These are phyloP conservation scores for Fusarium sp. DNA, from an alignment of 2,329 filamentous ascomycete species.

Conservation along the genomic window DNA sequence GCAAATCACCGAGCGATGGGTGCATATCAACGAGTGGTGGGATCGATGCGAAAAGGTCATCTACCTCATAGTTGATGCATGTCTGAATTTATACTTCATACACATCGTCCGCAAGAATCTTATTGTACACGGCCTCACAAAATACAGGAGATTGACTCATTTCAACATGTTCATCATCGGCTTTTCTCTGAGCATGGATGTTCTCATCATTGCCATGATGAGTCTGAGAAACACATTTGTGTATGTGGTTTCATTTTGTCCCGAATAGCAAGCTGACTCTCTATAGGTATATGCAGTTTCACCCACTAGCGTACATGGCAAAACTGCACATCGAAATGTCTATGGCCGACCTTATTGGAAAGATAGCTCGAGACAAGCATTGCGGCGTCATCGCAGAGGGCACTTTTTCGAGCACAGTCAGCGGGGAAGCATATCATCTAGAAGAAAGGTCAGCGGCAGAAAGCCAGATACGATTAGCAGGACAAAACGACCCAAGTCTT, in stretches of 20 bases:
- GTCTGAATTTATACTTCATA: conserved; percentile 44
- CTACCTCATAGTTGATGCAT: conserved; percentile 43
- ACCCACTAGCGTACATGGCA: conserved; percentile 63
- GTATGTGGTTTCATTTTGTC: conserved; percentile 13
- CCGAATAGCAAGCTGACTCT: not conserved
- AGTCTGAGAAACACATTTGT: conserved; percentile 45
- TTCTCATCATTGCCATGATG: conserved; percentile 46
- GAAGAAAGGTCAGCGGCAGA: conserved; percentile 6
- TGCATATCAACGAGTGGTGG: conserved; percentile 45
- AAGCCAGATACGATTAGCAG: conserved; percentile 8
- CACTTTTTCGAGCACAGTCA: conserved; percentile 31
- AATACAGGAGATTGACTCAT: conserved; percentile 42
- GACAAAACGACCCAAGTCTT: not conserved
- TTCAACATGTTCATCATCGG: conserved; percentile 47
- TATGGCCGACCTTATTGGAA: conserved; percentile 63
- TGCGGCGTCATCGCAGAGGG: conserved; percentile 33
- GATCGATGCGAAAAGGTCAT: conserved; percentile 46
- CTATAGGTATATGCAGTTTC: conserved; percentile 58
- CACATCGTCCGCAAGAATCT: conserved; percentile 40
- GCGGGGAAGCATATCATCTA: conserved; percentile 22
- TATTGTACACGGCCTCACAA: conserved; percentile 37
- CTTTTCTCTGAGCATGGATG: conserved; percentile 45
- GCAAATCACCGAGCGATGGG: conserved; percentile 39
- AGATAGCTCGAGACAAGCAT: conserved; percentile 46
- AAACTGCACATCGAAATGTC: conserved; percentile 66